Base-by-base conservation (phyloP, 306 rosid species). In the Fragaria nilgerrensis region DNA sequence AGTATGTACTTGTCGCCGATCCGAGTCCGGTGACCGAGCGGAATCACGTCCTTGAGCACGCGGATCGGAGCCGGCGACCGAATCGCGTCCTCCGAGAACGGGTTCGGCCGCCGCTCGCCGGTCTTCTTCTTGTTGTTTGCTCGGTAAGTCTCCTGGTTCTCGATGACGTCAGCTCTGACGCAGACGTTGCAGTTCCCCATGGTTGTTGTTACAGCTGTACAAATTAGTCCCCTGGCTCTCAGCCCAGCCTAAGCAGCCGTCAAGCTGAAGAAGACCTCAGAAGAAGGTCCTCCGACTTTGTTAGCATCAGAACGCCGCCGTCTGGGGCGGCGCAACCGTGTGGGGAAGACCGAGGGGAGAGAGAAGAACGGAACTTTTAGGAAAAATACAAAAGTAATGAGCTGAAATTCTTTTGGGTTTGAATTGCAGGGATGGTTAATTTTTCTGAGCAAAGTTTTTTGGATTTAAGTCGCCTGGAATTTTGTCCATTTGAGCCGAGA, bases 181-280 rank as follows among this genome's bases (percentile, higher is more conserved):
- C 99, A 96, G 0, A 78, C 84, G 90, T 82, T 86, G 79, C 99
- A 96, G 74, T 96, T 96, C 3, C 99, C 99, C 99, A 96, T 94
- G 6, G 13, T 94, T 5, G 13, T 32, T 74, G 16, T n/a, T 7
- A 55, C 36, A 59, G 68, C 39, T 29, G 66, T 45, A 32, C 36
- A 20, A 39, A 61, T 25, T 1, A 69, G 15, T 27, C 14, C 45
- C 19, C 37, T 45, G 10, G 11, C 45, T 43, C 74, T 45, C 41
- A 13, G 55, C 52, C 5, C 9, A 23, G 17, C 36, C 58, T 1
- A 17, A 71, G 7, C 29, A n/a, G 52, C 19, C 32, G 19, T 48
- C 14, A 55, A 19, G 41, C 68, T 5, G 53, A 39, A 37, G 27
- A 9, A 15, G 67, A 55, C 23, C 62, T 44, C 48, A 43, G 47